Evolutionary conservation across 768 basidiomycete genomes (phyloP), one percentile per base, ranked within the genome.

Genomic region (Pholiota microspora): DNA sequence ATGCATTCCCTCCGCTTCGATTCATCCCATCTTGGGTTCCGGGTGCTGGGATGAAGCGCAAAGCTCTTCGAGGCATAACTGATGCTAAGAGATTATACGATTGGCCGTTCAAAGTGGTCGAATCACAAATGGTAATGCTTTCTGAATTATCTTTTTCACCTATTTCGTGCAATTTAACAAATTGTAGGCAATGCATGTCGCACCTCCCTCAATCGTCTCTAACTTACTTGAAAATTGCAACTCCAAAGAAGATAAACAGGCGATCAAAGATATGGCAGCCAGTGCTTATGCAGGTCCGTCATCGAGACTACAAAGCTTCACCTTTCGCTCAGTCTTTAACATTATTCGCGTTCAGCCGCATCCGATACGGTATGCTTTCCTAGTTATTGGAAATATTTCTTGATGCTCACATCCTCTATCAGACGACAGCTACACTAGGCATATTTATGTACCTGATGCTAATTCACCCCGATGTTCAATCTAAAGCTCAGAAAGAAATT

Each of bases 401-500:
- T 5, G 15, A 2, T 36, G 1, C n/a, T 36, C 18, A 36, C 12
- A 15, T 13, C n/a, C 1, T 36, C 18, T 4, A 36, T 7, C 9
- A 36, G 35, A 36, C 35, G 4, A 7, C 35, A 8, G 35, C 35
- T 7, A 36, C 35, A 1, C n/a, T 36, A 36, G 35, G 35, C 9
- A 36, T 36, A 36, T 62, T 73, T 57, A 52, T 74, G n/a, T 60
- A 71, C 16, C 59, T 66, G 8, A 65, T 73, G 63, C 49, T 66
- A 4, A 48, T 55, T 7, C 54, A 72, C 50, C 71, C 72, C 0
- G 64, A 71, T 0, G 60, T 66, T 1, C 71, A 72, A 50, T 53
- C 50, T n/a, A 69, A 66, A 50, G 73, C 69, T 2, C 73, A 71
- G 50, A 59, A 28, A 8, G 73, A 74, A 53, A 61, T 74, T 13